A percentile compares a stretch with the other conserved stretches of the same genome.
phyloP scores from a whole-genome alignment of 1,139 yeast species.

The Sugiyamaella novakii region DNA sequence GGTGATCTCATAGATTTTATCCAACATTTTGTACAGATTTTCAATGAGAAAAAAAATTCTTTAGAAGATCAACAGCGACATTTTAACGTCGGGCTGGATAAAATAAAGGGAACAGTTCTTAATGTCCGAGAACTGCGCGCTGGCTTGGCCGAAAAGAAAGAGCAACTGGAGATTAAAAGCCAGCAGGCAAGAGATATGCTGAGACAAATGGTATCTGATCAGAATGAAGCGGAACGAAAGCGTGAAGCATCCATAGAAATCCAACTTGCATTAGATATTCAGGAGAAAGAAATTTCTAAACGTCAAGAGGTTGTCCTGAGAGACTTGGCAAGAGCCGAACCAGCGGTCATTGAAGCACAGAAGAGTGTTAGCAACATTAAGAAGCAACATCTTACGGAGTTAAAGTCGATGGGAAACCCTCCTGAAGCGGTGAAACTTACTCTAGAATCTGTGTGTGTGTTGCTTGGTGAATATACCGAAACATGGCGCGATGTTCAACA shows the following conservation, averaged over 20 bases:
- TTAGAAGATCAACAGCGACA: constrained; percentile 74
- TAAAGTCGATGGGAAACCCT: constrained; percentile 87
- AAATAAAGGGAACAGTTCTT: constrained; percentile 73
- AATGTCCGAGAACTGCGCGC: constrained; percentile 65
- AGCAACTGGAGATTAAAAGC: constrained; percentile 57
- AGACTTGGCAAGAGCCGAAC: constrained; percentile 77
- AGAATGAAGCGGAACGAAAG: constrained; percentile 89
- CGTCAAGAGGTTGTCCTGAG: constrained; percentile 58
- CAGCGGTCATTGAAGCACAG: constrained; percentile 82
- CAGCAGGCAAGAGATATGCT: constrained; percentile 71
- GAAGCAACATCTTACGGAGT: constrained; percentile 87
- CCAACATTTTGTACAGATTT: constrained; percentile 51
- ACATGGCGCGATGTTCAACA: constrained; percentile 85
- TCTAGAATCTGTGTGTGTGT: constrained; percentile 82
- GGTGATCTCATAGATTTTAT: constrained; percentile 60
- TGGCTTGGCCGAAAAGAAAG: constrained; percentile 57
- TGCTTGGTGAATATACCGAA: constrained; percentile 69
- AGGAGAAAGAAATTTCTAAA: constrained; percentile 61
- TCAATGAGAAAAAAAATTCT: constrained; percentile 48
- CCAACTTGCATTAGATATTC: constrained; percentile 67
- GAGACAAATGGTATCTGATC: constrained; percentile 78
- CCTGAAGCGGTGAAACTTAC: constrained; percentile 86
- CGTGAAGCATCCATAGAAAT: constrained; percentile 83
- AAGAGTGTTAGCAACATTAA: constrained; percentile 87
- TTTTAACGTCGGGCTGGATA: constrained; percentile 71